Conservation (phyloP, 2,329 filamentous ascomycete genomes). For the Cordyceps militaris region DNA sequence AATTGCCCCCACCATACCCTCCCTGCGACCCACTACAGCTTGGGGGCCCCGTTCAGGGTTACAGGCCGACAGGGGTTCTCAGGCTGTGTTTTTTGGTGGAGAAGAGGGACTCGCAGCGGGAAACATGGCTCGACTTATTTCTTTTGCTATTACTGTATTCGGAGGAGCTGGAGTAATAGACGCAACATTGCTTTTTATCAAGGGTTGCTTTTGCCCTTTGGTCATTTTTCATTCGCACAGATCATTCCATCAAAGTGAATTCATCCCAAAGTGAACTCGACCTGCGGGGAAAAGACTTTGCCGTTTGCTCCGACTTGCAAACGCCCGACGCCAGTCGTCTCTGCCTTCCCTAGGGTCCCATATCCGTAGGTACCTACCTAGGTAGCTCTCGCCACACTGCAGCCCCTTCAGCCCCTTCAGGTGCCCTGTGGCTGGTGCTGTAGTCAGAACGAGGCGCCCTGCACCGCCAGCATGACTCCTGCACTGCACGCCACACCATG, state of each 20-base stretch:
- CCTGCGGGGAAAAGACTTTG: too few species aligned
- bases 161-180: too few species aligned
- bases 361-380: too few species aligned
- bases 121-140: not conserved
- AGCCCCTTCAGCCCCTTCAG: not conserved
- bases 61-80: not conserved
- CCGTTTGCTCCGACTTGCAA: too few species aligned
- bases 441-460: not conserved
- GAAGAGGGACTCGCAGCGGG: not conserved
- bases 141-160: too few species aligned
- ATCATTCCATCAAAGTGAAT: too few species aligned
- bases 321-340: too few species aligned
- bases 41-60: not conserved
- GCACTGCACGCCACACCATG: not conserved
- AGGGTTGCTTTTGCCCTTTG: too few species aligned
- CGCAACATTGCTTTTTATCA: too few species aligned
- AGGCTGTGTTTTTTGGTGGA: not conserved
- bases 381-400: not conserved
- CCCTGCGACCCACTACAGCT: not conserved
- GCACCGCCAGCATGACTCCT: constrained; percentile 6
- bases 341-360: too few species aligned
- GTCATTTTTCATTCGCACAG: too few species aligned
- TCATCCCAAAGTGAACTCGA: too few species aligned
- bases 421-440: not conserved
- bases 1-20: not conserved